A percentile compares a stretch with the other conserved stretches of the same genome.
Evolutionary conservation across 495 filamentous ascomycete genomes (phyloP).

Genomic region (Penicillium paxilli): DNA sequence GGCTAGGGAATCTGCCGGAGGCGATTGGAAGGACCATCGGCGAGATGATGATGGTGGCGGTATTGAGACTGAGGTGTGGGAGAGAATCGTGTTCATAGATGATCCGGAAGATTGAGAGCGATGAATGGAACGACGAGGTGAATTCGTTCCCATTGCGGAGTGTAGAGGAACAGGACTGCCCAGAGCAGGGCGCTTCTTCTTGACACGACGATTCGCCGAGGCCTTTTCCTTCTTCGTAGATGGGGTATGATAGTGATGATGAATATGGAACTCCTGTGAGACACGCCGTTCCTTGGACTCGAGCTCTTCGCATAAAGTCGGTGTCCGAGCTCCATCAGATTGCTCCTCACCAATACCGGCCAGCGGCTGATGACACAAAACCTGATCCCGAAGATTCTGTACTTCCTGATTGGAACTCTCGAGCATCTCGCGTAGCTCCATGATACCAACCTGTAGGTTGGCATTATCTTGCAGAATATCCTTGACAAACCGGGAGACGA

Average conservation of each 20-base stretch:
- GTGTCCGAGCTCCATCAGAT: slow-evolving; percentile 15
- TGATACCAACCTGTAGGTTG: slow-evolving; percentile 84
- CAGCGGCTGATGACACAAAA: slow-evolving; percentile 76
- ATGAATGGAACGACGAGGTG: slow-evolving; percentile 42
- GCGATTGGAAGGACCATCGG: slow-evolving; percentile 68
- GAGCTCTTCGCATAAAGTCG: slow-evolving; percentile 70
- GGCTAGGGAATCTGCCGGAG: slow-evolving; percentile 70
- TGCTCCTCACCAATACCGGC: slow-evolving; percentile 33
- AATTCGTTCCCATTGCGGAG: slow-evolving; percentile 46
- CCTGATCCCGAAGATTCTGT: slow-evolving; percentile 77
- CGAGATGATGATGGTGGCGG: slow-evolving; percentile 46
- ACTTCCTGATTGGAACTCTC: slow-evolving; percentile 93
- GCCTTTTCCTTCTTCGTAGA: slow-evolving; percentile 53
- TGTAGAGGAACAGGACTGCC: slow-evolving; percentile 60
- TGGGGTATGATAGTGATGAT: slow-evolving; percentile 85
- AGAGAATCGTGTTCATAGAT: slow-evolving; percentile 56
- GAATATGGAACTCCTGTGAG: slow-evolving; percentile 80
- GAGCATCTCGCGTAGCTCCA: slow-evolving; percentile 89
- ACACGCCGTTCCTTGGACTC: slow-evolving; percentile 51
- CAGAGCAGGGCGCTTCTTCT: slow-evolving; percentile 64
- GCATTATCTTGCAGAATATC: slow-evolving; percentile 95
- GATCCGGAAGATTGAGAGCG: slow-evolving; percentile 46
- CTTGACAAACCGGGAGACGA: slow-evolving; percentile 90
- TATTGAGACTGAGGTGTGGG: slow-evolving; percentile 64
- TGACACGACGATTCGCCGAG: slow-evolving; percentile 54